Evolutionary conservation across 2,329 filamentous ascomycete genomes (phyloP), one percentile per base, ranked within the genome.

Genomic region (Fusarium luffae): DNA sequence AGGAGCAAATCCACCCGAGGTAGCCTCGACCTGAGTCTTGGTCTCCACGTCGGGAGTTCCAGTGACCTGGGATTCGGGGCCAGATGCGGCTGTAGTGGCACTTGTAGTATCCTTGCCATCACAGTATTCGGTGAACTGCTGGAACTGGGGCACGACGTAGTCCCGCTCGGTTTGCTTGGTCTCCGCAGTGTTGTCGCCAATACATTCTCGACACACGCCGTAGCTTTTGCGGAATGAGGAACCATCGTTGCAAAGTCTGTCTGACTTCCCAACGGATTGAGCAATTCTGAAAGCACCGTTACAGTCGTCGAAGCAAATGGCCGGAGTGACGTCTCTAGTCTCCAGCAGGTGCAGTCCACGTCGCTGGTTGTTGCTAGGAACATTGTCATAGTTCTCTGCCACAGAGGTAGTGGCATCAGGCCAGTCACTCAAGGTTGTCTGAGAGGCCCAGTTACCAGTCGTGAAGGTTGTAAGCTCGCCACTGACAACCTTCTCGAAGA

Each of bases 391-490:
- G 25, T 55, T 37, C 21, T 66, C 57, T 34, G 71, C 52, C 4
- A 68, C 60, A 0, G 75, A 62, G 0, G 68, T 66, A n/a, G 60
- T 54, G 9, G 74, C 66, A 19, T 54, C 63, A 1, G 76, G 75
- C 70, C 71, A 78, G 8, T 73, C 73, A 11, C 83, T 82, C n/a
- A 88, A 59, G 14, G 78, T 79, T 1, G 85, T 74, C 67, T 89
- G 86, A 0, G 86, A 84, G 3, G 73, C 80, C 83, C 85, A 89
- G 73, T 88, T 84, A 4, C 88, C 87, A 0, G 86, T 89, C 1
- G 82, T 82, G 52, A 83, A 78, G 2, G 85, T 87, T 1, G 78
- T 82, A 3, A 79, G 74, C 12, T 78, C 75, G 27, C 79, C 80
- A 28, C 79, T 70, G 9, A 81, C 57, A 4, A 79, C 75, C 57